Evolutionary conservation across 352 stramenopile species (phyloP).

Genomic region (Aphanomyces astaci): DNA sequence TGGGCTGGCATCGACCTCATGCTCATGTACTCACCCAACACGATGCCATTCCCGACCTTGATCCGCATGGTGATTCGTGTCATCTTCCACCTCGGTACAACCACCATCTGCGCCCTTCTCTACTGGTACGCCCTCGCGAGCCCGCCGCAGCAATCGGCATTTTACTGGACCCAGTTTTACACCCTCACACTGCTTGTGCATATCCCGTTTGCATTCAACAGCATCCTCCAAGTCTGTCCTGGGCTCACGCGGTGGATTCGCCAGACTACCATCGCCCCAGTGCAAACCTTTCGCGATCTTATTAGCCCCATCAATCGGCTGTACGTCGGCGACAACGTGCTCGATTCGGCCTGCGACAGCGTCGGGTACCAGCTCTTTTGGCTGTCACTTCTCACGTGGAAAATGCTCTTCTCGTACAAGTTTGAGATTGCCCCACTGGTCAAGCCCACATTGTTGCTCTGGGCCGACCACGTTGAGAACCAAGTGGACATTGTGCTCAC

Average conservation of each 20-base stretch:
- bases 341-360: conserved; percentile 88
- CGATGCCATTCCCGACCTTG: conserved; percentile 40
- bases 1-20: conserved; percentile 91
- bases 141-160: too few species aligned
- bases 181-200: conserved; percentile 54
- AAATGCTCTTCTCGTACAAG: conserved; percentile 97
- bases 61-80: conserved; percentile 85
- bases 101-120: conserved; percentile 51
- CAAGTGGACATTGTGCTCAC: conserved; percentile 78
- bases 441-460: conserved; percentile 92
- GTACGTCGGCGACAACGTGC: conserved; percentile 94
- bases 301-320: conserved; percentile 95
- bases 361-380: conserved; percentile 93
- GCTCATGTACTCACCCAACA: conserved; percentile 57
- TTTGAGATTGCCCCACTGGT: conserved; percentile 97
- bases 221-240: conserved; percentile 65
- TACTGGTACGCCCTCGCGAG: conserved; percentile 79
- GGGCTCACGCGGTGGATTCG: conserved; percentile 76
- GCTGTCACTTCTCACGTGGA: conserved; percentile 91
- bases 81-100: conserved; percentile 53
- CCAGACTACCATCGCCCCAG: conserved; percentile 48
- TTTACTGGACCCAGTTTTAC: conserved; percentile 60
- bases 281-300: conserved; percentile 65
- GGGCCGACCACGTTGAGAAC: conserved; percentile 92
- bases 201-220: conserved; percentile 61